phyloP scores from a whole-genome alignment of 148 eudicot species.

The Rhododendron henanense region DNA sequence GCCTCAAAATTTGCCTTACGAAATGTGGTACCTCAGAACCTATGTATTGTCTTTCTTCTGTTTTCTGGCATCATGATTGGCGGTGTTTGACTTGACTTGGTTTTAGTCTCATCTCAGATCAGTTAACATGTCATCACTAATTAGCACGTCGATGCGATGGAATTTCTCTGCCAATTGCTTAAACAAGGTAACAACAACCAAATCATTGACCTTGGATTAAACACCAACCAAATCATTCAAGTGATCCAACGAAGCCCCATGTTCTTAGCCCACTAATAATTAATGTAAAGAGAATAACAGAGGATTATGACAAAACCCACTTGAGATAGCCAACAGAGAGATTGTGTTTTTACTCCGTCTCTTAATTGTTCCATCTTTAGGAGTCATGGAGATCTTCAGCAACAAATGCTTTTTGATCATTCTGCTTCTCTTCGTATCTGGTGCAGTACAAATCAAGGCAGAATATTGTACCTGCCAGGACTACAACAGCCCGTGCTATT shows the following conservation, averaged over 20 bases:
- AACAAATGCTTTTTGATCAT: constrained; percentile 14
- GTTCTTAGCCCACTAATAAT: not conserved
- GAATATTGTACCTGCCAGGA: constrained; percentile 29
- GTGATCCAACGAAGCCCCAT: not conserved
- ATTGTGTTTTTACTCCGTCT: not conserved
- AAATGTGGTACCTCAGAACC: not conserved
- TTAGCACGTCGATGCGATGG: not conserved
- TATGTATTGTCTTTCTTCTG: not conserved
- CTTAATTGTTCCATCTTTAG: not conserved
- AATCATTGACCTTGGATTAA: constrained; percentile 17
- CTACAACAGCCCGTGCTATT: constrained; percentile 44
- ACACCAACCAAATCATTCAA: not conserved
- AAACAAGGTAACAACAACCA: constrained; percentile 12
- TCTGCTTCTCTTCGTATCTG: constrained; percentile 17
- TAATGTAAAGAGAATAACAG: not conserved
- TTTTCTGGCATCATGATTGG: not conserved
- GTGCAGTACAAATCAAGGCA: constrained; percentile 1
- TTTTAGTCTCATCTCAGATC: not conserved
- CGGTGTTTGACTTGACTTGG: not conserved
- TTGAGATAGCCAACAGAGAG: not conserved
- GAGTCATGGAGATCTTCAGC: constrained; percentile 19
- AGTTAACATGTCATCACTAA: not conserved
- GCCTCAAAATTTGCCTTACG: too few species aligned
- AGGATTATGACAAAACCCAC: not conserved
- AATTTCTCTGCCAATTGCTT: not conserved